These are phyloP conservation scores for Vitis hybrid DNA, from an alignment of 177 flowering plant species.

Conservation along the genomic window DNA sequence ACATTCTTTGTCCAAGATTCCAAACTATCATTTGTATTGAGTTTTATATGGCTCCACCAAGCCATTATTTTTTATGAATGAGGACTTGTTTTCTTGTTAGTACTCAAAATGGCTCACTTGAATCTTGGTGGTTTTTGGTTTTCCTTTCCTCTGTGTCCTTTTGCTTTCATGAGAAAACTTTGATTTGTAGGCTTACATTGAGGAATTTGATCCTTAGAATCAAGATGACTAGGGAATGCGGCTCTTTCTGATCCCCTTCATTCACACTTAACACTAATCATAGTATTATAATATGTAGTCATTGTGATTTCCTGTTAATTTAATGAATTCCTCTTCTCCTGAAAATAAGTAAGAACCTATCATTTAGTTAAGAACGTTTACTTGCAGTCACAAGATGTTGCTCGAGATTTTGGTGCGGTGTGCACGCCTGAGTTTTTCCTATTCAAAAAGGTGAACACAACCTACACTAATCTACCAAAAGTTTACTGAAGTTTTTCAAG, in stretches of 20 bases:
- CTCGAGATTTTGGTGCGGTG: slow-evolving; percentile 78
- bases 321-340: background rate
- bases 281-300: too few relatives aligned
- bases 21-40: background rate
- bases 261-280: too few relatives aligned
- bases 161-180: background rate
- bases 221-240: too few relatives aligned
- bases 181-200: background rate
- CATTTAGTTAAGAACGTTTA: slow-evolving; percentile 9
- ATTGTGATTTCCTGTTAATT: background rate
- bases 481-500: slow-evolving; percentile 1
- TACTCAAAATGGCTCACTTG: background rate
- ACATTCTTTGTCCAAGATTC: background rate
- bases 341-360: background rate
- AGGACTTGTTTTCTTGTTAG: background rate
- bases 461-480: background rate
- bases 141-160: background rate
- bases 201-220: too few relatives aligned
- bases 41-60: background rate
- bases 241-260: too few relatives aligned
- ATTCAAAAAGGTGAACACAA: slow-evolving; percentile 64
- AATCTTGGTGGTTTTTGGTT: background rate
- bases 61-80: background rate
- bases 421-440: slow-evolving; percentile 94
- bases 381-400: slow-evolving; percentile 87